Evolutionary conservation across 1,284 basidiomycete species (phyloP), one percentile per base, ranked within the genome.

Genomic region (Tylopilus sp.): DNA sequence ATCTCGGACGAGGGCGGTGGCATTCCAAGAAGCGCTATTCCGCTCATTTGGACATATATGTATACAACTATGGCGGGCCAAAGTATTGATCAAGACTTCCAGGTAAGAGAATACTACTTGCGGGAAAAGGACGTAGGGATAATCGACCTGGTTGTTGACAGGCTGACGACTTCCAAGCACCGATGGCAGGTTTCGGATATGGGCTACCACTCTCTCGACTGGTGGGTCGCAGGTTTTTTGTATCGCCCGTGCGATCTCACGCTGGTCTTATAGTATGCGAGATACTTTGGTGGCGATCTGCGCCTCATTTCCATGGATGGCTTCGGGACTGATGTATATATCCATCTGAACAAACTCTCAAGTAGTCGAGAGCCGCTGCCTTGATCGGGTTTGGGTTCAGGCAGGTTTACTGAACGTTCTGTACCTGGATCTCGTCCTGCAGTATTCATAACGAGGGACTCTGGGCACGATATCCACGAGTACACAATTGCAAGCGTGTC

Each of bases 11-110:
- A 99, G 68, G 95, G 94, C 9, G 95, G 95, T 11, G 95, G 95
- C 1, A 98, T 99, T 51, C 83, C 93, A 15, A 73, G 95, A 36
- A 91, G 88, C 59, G 94, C 94, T 0, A 88, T 98, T 28, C 91
- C 92, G 3, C 77, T 95, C 44, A 95, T 97, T 46, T 98, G 94
- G 94, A 97, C 94, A 51, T 98, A 95, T 70, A 94, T 94, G 86
- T 98, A 98, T 67, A 98, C 95, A 31, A 99, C 95, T 5, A 97
- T 98, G 82, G 87, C 91, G 61, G 83, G 83, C 3, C 88, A 93
- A 69, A 84, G 81, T 20, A 79, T 97, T 34, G 91, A 93, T 58
- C 84, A 87, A 62, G 77, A 94, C 60, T 94, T 95, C 67, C 83
- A 62, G 46, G 57, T 61, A 41, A 59, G 44, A 12, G 5, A 1